These are phyloP conservation scores for Eimeria maxima DNA, from an alignment of 169 alveolate genomes.

Conservation along the genomic window DNA sequence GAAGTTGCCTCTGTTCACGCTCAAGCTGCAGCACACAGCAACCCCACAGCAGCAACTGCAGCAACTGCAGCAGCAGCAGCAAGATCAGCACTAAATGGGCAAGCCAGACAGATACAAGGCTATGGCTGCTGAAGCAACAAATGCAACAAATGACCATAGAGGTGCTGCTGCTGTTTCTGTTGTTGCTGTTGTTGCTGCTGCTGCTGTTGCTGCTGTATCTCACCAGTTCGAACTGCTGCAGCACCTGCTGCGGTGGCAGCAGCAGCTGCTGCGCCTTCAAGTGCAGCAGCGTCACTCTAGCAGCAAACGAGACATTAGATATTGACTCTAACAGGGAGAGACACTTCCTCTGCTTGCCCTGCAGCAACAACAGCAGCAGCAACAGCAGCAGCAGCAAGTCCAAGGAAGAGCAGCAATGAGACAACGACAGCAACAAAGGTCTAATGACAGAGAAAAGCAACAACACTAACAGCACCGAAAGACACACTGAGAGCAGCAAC, in stretches of 20 bases:
- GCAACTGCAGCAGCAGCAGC: neutral
- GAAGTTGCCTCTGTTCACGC: neutral
- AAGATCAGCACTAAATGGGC: neutral
- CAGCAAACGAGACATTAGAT: slow-evolving; percentile 8
- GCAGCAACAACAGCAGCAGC: slow-evolving; percentile 18
- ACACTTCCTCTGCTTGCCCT: neutral
- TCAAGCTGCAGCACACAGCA: neutral
- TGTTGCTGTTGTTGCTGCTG: neutral
- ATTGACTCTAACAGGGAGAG: neutral
- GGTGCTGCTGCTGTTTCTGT: neutral
- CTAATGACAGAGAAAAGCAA: neutral
- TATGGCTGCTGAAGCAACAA: neutral
- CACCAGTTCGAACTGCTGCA: slow-evolving; percentile 12
- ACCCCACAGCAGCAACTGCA: neutral
- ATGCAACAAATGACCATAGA: too few relatives aligned
- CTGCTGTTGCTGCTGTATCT: slow-evolving; percentile 12
- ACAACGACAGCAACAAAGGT: neutral
- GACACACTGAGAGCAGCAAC: neutral
- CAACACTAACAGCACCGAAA: neutral
- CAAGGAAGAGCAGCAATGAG: neutral
- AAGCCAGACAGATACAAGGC: neutral
- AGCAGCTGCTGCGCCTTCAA: slow-evolving; percentile 24
- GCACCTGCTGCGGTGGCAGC: slow-evolving; percentile 40
- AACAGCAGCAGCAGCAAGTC: neutral
- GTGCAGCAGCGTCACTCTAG: neutral